Evolutionary conservation across 192 early-diverging fungal genomes (phyloP).

Genomic region (Backusella circina): DNA sequence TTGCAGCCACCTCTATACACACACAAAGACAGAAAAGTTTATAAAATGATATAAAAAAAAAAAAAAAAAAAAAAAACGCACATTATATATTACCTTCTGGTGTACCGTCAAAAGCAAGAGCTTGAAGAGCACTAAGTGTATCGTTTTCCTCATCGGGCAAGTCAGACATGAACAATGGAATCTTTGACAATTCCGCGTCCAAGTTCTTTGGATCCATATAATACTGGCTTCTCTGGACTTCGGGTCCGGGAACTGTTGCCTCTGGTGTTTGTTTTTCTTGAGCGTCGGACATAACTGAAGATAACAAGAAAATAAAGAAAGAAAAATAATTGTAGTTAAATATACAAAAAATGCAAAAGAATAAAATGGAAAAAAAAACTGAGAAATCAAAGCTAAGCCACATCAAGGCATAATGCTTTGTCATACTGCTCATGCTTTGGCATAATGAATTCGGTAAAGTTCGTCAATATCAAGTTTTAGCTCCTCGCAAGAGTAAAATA

Average conservation of each 20-base stretch:
- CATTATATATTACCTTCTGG: constrained; percentile 67
- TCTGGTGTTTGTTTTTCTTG: background rate
- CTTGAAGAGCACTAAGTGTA: constrained; percentile 77
- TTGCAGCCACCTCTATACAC: constrained; percentile 73
- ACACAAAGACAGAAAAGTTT: background rate
- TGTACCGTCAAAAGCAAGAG: constrained; percentile 86
- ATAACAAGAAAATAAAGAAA: background rate
- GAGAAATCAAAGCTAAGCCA: background rate
- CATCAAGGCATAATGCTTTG: background rate
- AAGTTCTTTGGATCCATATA: constrained; percentile 49
- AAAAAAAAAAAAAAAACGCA: background rate
- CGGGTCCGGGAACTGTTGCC: constrained; percentile 23
- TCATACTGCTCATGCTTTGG: background rate
- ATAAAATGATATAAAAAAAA: background rate
- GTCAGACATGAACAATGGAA: constrained; percentile 94
- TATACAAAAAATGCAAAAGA: background rate
- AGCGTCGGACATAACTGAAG: background rate
- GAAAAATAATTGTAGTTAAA: background rate
- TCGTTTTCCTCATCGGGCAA: constrained; percentile 72
- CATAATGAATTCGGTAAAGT: background rate
- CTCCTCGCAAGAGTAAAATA: too few species aligned
- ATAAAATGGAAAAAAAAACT: background rate
- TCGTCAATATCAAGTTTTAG: background rate
- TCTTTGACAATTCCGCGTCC: constrained; percentile 56
- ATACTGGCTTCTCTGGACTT: constrained; percentile 31